phyloP scores from a whole-genome alignment of 164 flowering plant genomes.

The Dillenia turbinata region DNA sequence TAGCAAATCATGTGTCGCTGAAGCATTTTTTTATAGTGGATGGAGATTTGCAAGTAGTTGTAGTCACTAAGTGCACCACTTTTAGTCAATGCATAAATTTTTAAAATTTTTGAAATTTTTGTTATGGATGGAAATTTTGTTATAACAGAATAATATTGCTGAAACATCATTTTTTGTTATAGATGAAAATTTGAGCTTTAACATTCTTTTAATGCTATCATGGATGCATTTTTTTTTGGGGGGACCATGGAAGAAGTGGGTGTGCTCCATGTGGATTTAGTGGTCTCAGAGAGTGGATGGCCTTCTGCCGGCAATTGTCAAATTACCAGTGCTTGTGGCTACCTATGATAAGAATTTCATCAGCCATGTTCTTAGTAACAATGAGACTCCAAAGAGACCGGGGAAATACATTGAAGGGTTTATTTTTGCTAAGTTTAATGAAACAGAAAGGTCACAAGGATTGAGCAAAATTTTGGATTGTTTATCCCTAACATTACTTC shows the following conservation, averaged over 20 bases:
- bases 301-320: constrained; percentile 23
- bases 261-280: constrained; percentile 5
- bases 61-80: constrained; percentile 17
- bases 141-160: constrained; percentile 25
- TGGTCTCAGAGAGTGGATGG: constrained; percentile 31
- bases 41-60: constrained; percentile 12
- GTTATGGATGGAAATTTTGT: not conserved
- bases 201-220: constrained; percentile 25
- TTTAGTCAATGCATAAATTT: constrained; percentile 37
- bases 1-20: too few species aligned
- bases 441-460: too few species aligned
- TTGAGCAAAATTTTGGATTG: too few species aligned
- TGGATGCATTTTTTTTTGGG: constrained; percentile 22
- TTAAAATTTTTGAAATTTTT: constrained; percentile 17
- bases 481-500: too few species aligned
- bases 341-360: constrained; percentile 20
- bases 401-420: not conserved
- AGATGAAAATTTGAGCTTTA: constrained; percentile 18
- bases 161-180: constrained; percentile 9
- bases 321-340: constrained; percentile 14
- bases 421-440: constrained; percentile 24
- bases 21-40: too few species aligned
- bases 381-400: constrained; percentile 25
- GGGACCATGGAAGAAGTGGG: constrained; percentile 26
- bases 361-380: not conserved